Base-by-base conservation (phyloP, 2,329 filamentous ascomycete species). In the Blastomyces parvus region DNA sequence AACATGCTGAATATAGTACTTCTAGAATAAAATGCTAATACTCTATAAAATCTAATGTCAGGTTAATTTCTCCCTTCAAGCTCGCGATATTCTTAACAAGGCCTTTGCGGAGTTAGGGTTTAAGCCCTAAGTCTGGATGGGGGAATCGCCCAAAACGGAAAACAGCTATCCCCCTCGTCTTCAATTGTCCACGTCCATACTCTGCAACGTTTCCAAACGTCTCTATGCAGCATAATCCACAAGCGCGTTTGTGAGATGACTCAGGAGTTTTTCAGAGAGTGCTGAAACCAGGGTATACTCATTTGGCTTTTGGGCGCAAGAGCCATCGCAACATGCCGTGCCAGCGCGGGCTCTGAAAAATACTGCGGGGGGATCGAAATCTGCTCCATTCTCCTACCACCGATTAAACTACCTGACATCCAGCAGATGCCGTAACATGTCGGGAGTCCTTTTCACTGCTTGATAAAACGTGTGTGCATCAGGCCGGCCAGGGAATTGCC, bases 91-190 rank as follows among this genome's bases (percentile, higher is more conserved):
- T 5, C 33, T 36, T 36, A 4, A 8, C 33, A 36, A 8, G 33
- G 5, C 50, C 52, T 40, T 57, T 22, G 11, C 30, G 53, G 53
- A 57, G 9, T 57, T 57, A 57, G 53, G 53, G 53, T 57, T 57
- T 40, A 40, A 36, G 53, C 53, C 53, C 53, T 57, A 57, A 36
- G 5, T 11, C 53, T 19, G 7, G 33, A 48, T 11, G 5, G 53
- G 19, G 7, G 19, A 57, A 36, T 57, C 5, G 8, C 53, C 53
- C 33, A 57, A 57, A 22, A 9, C 33, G 53, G 33, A 57, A 40
- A 57, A 22, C 5, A 57, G 53, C 53, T 57, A 22, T 3, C 3
- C 0, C n/a, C 8, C n/a, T n/a, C 2, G 6, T 9, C 13, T 25
- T 19, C 3, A 7, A 46, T n/a, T 7, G 42, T n/a, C 17, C 42